Percentiles rank a stretch among this genome's conserved stretches.
phyloP scores from a whole-genome alignment of 768 basidiomycete species.

The Gyrodon lividus region DNA sequence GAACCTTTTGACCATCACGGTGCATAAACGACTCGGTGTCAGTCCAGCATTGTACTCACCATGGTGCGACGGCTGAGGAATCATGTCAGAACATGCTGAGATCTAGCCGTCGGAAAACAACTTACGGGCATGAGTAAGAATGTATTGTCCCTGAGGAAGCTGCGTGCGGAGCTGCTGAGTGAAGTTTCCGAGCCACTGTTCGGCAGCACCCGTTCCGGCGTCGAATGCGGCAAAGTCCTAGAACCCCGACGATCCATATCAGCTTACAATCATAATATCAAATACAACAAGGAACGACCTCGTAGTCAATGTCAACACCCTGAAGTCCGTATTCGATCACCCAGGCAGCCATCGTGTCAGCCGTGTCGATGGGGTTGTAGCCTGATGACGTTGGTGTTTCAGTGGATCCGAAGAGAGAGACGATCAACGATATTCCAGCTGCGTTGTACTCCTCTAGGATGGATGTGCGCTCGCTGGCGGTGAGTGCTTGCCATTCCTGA shows the following conservation, averaged over 20 bases:
- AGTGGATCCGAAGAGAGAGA: slow-evolving; percentile 51
- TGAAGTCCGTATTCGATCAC: slow-evolving; percentile 48
- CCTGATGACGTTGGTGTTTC: slow-evolving; percentile 42
- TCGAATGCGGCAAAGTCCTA: slow-evolving; percentile 35
- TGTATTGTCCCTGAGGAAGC: slow-evolving; percentile 34
- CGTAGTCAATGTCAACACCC: slow-evolving; percentile 57
- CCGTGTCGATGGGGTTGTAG: slow-evolving; percentile 37
- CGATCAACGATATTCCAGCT: slow-evolving; percentile 58
- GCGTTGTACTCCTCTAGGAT: slow-evolving; percentile 48
- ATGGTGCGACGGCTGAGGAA: slow-evolving; percentile 38
- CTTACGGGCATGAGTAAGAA: slow-evolving; percentile 38
- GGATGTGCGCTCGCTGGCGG: slow-evolving; percentile 36
- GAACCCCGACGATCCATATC: not conserved
- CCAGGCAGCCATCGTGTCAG: slow-evolving; percentile 44
- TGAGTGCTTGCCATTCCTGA: slow-evolving; percentile 42
- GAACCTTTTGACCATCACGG: slow-evolving; percentile 27
- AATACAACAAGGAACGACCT: slow-evolving; percentile 20
- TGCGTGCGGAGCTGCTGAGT: slow-evolving; percentile 32
- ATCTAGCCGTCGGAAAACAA: not conserved
- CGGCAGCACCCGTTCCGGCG: slow-evolving; percentile 36
- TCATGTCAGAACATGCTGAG: not conserved
- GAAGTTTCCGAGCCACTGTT: slow-evolving; percentile 34
- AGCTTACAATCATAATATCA: not conserved
- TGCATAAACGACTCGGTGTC: not conserved
- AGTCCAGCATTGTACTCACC: slow-evolving; percentile 18